Conservation (phyloP, 345 rosid species). For the Sonneratia alba region DNA sequence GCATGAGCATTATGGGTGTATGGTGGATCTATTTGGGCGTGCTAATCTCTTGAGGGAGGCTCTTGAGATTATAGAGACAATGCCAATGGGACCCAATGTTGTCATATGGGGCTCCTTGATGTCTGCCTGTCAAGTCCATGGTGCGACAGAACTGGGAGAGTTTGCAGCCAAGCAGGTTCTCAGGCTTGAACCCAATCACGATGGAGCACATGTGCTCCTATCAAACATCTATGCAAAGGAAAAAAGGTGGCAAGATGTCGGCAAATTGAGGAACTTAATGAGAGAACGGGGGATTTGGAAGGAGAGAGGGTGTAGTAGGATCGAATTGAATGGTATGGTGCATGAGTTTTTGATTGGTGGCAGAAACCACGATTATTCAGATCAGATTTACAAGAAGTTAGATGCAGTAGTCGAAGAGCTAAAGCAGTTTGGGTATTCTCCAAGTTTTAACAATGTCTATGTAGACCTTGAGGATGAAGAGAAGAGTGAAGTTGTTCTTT, state of each 20-base stretch:
- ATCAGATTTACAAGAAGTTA: constrained; percentile 21
- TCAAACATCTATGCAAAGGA: constrained; percentile 63
- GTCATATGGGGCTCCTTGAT: constrained; percentile 35
- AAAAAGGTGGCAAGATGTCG: constrained; percentile 53
- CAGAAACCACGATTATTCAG: constrained; percentile 14
- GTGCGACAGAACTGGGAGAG: constrained; percentile 47
- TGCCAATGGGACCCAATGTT: constrained; percentile 48
- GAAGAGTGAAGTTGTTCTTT: constrained; percentile 25
- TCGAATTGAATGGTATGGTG: constrained; percentile 37
- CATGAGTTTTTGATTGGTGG: constrained; percentile 42
- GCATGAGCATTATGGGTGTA: constrained; percentile 50
- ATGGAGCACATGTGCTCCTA: constrained; percentile 56
- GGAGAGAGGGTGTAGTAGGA: constrained; percentile 54
- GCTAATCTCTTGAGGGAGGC: constrained; percentile 47
- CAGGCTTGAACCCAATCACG: constrained; percentile 43
- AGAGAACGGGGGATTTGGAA: constrained; percentile 38
- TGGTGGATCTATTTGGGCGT: constrained; percentile 61
- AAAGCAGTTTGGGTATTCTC: constrained; percentile 25
- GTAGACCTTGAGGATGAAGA: constrained; percentile 37
- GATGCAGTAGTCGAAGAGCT: constrained; percentile 21
- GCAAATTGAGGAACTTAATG: constrained; percentile 42
- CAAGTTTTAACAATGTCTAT: constrained; percentile 18
- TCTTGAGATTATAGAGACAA: constrained; percentile 23
- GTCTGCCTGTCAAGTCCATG: constrained; percentile 38
- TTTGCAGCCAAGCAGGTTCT: constrained; percentile 46